These are phyloP conservation scores for Neonectria magnoliae DNA, from an alignment of 2,329 filamentous ascomycete species.

Conservation along the genomic window DNA sequence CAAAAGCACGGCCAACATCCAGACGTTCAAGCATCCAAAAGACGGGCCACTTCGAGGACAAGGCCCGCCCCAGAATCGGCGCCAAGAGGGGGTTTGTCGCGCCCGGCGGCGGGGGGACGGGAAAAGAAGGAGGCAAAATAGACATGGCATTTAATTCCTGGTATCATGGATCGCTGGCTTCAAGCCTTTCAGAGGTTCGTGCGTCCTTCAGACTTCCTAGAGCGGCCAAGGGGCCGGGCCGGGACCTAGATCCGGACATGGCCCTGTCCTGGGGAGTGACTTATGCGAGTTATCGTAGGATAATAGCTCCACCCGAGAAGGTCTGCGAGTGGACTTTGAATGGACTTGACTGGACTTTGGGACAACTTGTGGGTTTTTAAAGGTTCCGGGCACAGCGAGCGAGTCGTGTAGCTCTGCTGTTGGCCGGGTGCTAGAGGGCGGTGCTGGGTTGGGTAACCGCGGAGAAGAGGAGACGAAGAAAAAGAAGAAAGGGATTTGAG, in stretches of 20 bases:
- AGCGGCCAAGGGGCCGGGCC: slow-evolving; percentile 31
- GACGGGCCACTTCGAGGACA: not conserved
- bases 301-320: slow-evolving; percentile 26
- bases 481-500: not conserved
- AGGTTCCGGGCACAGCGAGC: slow-evolving; percentile 13
- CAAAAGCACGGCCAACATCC: not conserved
- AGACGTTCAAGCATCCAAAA: slow-evolving; percentile 6
- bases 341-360: slow-evolving; percentile 1
- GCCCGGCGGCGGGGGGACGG: not conserved
- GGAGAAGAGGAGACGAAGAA: not conserved
- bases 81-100: slow-evolving; percentile 2
- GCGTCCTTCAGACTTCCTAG: slow-evolving; percentile 14
- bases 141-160: not conserved
- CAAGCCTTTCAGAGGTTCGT: slow-evolving; percentile 19
- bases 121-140: slow-evolving; percentile 6
- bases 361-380: slow-evolving; percentile 27
- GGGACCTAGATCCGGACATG: slow-evolving; percentile 35
- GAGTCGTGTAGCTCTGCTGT: slow-evolving; percentile 11
- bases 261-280: slow-evolving; percentile 18
- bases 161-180: slow-evolving; percentile 8
- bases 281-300: slow-evolving; percentile 29
- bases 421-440: slow-evolving; percentile 1
- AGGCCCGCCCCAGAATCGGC: slow-evolving; percentile 4
- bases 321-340: slow-evolving; percentile 19
- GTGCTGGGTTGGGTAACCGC: slow-evolving; percentile 16